A percentile compares a stretch with the other conserved stretches of the same genome.
Conservation (phyloP, 176 grass and related monocot genomes). For the Oryza meridionalis region DNA sequence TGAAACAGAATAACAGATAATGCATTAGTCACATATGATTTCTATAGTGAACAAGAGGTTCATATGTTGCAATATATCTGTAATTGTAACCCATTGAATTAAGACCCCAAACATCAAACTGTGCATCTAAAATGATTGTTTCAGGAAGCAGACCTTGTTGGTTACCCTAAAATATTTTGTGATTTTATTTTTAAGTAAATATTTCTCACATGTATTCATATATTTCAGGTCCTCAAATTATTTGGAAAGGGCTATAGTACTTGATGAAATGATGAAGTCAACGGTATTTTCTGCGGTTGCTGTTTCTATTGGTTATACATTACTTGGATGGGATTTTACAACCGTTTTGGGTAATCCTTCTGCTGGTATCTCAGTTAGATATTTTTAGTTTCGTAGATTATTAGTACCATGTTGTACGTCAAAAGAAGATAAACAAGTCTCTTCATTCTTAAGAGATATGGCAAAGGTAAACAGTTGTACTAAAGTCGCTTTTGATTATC, state of each 20-base stretch:
- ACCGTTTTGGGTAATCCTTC: constrained; percentile 58
- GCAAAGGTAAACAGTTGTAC: constrained; percentile 7
- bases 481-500: constrained; percentile 36
- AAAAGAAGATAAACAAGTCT: background rate
- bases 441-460: constrained; percentile 10
- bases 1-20: background rate
- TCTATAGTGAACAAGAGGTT: constrained; percentile 10
- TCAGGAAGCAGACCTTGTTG: background rate
- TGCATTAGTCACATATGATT: background rate
- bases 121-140: constrained; percentile 21
- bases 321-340: constrained; percentile 86
- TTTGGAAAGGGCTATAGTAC: constrained; percentile 26
- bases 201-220: constrained; percentile 34
- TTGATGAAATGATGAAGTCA: constrained; percentile 50
- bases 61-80: constrained; percentile 23
- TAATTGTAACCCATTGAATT: constrained; percentile 2
- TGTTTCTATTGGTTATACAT: constrained; percentile 72
- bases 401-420: constrained; percentile 9
- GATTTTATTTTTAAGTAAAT: constrained; percentile 31
- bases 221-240: constrained; percentile 39
- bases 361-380: constrained; percentile 13
- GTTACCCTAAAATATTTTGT: background rate
- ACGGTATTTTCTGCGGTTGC: constrained; percentile 57
- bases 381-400: constrained; percentile 8
- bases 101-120: background rate